phyloP scores from a whole-genome alignment of 2,329 filamentous ascomycete species.

The Elsinoe batatas region DNA sequence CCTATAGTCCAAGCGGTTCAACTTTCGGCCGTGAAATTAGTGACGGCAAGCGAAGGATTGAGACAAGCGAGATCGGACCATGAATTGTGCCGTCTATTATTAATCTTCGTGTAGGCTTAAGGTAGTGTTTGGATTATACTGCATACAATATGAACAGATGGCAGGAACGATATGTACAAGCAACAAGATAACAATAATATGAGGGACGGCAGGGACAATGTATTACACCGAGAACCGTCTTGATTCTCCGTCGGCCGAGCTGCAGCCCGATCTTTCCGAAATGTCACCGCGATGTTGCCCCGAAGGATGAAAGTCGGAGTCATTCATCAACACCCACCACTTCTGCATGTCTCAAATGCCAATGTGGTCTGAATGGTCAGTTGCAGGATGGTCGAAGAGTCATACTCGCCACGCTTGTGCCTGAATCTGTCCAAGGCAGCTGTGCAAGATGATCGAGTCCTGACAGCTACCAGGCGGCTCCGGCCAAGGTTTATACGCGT shows the following conservation, averaged over 20 bases:
- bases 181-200: neutral
- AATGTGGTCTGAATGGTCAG: no score
- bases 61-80: slow-evolving; percentile 2
- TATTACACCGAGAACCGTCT: neutral
- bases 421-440: no score
- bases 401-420: no score
- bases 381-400: no score
- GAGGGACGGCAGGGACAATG: neutral
- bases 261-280: no score
- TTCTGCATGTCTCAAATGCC: no score
- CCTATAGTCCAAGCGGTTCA: neutral
- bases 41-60: neutral
- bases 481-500: no score
- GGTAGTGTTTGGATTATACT: neutral
- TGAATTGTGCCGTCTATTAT: neutral
- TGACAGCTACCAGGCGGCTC: no score
- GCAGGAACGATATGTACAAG: neutral
- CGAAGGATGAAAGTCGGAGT: no score
- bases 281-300: neutral
- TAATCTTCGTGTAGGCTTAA: neutral
- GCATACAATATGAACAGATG: neutral
- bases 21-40: neutral
- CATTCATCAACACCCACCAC: no score
- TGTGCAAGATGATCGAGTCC: no score
- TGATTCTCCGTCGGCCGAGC: no score